These are phyloP conservation scores for Scytalidium lignicola DNA, from an alignment of 2,329 filamentous ascomycete genomes.

Conservation along the genomic window DNA sequence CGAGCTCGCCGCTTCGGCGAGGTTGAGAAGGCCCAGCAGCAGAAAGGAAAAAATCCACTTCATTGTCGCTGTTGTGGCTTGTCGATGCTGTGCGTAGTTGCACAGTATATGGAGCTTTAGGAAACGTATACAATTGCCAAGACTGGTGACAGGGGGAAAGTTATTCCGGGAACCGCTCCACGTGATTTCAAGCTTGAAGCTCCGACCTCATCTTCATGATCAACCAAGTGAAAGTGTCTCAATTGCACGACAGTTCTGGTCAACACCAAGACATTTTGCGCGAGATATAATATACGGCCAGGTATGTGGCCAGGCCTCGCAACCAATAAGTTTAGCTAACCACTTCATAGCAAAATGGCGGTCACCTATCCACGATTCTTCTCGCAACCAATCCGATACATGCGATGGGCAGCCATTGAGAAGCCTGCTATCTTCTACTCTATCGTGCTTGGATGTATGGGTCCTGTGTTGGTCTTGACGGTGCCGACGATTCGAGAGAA, in stretches of 20 bases:
- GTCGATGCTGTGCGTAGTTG: conserved; percentile 12
- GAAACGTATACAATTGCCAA: conserved; percentile 31
- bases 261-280: conserved; percentile 7
- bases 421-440: conserved; percentile 92
- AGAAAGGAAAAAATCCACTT: conserved; percentile 68
- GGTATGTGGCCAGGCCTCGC: conserved; percentile 2
- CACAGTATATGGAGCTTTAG: conserved; percentile 23
- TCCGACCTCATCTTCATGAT: conserved; percentile 9
- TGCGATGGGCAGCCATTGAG: conserved; percentile 81
- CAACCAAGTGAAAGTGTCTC: background rate
- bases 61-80: conserved; percentile 44
- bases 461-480: conserved; percentile 64
- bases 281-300: conserved; percentile 20
- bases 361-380: conserved; percentile 70
- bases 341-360: conserved; percentile 48
- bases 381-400: conserved; percentile 75
- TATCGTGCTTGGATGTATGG: conserved; percentile 64
- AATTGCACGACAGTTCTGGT: background rate
- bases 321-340: conserved; percentile 7
- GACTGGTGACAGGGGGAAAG: conserved; percentile 10
- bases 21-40: conserved; percentile 59
- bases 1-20: conserved; percentile 72
- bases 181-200: conserved; percentile 12
- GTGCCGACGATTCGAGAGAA: conserved; percentile 69
- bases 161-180: conserved; percentile 4